These are phyloP conservation scores for Aspergillus sclerotialis DNA, from an alignment of 2,329 filamentous ascomycete genomes.

Conservation along the genomic window DNA sequence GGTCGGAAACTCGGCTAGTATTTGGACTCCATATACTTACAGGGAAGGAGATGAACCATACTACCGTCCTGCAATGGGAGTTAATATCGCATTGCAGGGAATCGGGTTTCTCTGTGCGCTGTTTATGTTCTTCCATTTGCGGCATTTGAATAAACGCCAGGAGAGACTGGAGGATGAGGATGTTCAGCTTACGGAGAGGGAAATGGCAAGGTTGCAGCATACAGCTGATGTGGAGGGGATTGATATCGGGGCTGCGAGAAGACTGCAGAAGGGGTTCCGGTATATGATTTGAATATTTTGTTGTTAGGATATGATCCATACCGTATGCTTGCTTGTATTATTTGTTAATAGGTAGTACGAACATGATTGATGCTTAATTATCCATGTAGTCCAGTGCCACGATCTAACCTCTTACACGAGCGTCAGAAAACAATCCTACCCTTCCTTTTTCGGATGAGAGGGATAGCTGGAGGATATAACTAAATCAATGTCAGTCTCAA, in stretches of 20 bases:
- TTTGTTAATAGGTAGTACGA: no score
- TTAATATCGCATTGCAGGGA: constrained; percentile 35
- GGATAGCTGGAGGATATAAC: no score
- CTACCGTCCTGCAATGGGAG: constrained; percentile 36
- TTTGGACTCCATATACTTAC: constrained; percentile 49
- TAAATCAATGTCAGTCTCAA: no score
- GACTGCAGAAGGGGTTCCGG: constrained; percentile 49
- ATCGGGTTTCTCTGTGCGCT: constrained; percentile 29
- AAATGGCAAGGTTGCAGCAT: constrained; percentile 41
- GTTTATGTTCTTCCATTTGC: constrained; percentile 33
- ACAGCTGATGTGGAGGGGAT: constrained; percentile 49
- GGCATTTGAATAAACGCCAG: constrained; percentile 44
- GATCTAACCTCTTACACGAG: no score
- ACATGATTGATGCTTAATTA: no score
- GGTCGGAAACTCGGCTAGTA: constrained; percentile 46
- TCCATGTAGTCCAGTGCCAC: no score
- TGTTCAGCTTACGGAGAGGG: constrained; percentile 38
- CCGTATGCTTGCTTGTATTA: no score
- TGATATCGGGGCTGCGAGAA: constrained; percentile 42
- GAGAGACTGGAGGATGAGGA: constrained; percentile 46
- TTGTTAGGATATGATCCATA: no score
- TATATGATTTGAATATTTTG: constrained; percentile 36
- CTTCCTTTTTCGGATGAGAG: no score
- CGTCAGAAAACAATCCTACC: no score
- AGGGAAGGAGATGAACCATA: constrained; percentile 29